A percentile compares a stretch with the other conserved stretches of the same genome.
Evolutionary conservation across 805 yeast species (phyloP).

Genomic region (Nakazawaea anatomiae): DNA sequence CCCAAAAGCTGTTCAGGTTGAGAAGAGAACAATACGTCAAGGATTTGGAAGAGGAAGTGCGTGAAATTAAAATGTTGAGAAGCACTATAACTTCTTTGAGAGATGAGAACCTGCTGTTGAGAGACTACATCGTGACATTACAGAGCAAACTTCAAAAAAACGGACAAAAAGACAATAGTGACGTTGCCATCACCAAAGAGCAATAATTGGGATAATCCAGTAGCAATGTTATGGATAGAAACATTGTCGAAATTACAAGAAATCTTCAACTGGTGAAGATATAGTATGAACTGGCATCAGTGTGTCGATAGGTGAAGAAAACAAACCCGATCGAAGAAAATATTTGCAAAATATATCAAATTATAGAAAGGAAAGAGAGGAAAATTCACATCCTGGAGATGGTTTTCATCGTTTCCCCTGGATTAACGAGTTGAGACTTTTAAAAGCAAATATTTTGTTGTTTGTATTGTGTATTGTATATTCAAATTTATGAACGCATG

Average conservation of each 20-base stretch:
- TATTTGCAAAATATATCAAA: no score
- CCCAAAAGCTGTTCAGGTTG: slow-evolving; percentile 87
- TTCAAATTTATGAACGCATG: no score
- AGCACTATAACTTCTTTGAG: slow-evolving; percentile 62
- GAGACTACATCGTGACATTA: slow-evolving; percentile 66
- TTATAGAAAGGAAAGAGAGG: no score
- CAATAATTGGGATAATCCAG: neutral
- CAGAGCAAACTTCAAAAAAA: slow-evolving; percentile 58
- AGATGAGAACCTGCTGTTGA: slow-evolving; percentile 63
- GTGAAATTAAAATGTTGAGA: slow-evolving; percentile 55
- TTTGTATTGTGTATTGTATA: no score
- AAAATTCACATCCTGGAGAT: no score
- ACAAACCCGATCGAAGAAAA: no score
- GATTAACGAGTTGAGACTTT: no score
- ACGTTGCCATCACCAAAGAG: neutral
- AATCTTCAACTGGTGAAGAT: neutral
- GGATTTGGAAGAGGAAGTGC: slow-evolving; percentile 69
- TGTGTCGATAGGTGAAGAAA: no score
- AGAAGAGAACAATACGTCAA: slow-evolving; percentile 77
- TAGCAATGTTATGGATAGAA: neutral
- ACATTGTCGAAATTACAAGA: neutral
- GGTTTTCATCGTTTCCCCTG: no score
- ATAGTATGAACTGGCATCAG: no score
- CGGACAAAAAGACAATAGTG: slow-evolving; percentile 11
- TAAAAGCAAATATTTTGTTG: no score